A percentile compares a stretch with the other conserved stretches of the same genome.
phyloP scores from a whole-genome alignment of 164 flowering plant genomes.

The Tetracentron sinense region DNA sequence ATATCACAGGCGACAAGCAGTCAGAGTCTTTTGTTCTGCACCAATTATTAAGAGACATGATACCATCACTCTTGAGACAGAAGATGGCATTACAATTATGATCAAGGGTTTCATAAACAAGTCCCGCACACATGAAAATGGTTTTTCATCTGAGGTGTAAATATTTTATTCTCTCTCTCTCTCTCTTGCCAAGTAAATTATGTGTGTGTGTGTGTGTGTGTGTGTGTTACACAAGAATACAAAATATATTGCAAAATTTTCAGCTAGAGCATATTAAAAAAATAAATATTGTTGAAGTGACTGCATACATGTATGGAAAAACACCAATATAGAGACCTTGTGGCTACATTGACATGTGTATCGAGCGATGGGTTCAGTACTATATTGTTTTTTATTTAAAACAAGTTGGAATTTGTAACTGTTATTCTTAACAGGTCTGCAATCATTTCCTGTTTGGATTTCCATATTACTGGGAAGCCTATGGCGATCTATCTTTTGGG shows the following conservation, averaged over 20 bases:
- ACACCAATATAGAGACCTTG: neutral
- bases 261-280: too few relatives aligned
- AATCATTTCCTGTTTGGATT: slow-evolving; percentile 47
- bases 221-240: too few relatives aligned
- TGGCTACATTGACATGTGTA: neutral
- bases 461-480: slow-evolving; percentile 47
- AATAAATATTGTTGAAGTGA: too few relatives aligned
- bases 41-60: slow-evolving; percentile 54
- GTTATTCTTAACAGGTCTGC: slow-evolving; percentile 31
- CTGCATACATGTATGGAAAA: too few relatives aligned
- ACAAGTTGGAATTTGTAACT: too few relatives aligned
- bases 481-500: slow-evolving; percentile 21
- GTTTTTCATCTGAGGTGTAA: slow-evolving; percentile 49
- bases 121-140: slow-evolving; percentile 42
- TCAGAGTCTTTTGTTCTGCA: slow-evolving; percentile 51
- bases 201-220: too few relatives aligned
- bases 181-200: too few relatives aligned
- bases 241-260: too few relatives aligned
- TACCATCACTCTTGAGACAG: slow-evolving; percentile 44
- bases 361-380: neutral
- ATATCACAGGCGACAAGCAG: slow-evolving; percentile 33
- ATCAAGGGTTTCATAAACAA: slow-evolving; percentile 47
- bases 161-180: neutral
- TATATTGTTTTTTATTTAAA: too few relatives aligned
- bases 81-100: slow-evolving; percentile 48